Base-by-base conservation (phyloP, 495 filamentous ascomycete species). In the Tuber microsphaerosporum region DNA sequence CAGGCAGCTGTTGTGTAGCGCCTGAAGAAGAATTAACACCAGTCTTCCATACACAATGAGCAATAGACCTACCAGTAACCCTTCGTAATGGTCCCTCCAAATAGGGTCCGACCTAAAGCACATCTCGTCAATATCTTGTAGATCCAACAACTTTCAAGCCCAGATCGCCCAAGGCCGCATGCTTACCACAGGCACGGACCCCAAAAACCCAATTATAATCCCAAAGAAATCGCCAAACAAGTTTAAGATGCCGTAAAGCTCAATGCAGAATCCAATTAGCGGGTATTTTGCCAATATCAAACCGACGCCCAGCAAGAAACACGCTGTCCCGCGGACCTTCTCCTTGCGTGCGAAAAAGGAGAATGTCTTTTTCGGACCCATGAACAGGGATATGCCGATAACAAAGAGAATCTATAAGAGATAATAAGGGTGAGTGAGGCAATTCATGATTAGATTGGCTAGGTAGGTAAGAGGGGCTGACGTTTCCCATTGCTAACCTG, bases 201-300 rank as follows among this genome's bases (percentile, higher is more conserved):
- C 89, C 39, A 92, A 91, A 83, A 98, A 97, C 73, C 92, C 89
- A 0, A 90, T 91, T 75, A 97, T 93, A 20, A 94, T 97, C n/a
- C 92, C 89, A 56, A 97, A 88, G 84, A 97, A 97, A 83, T 99
- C 95, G 34, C 94, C 94, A 86, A 99, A 99, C 69, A 99, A 86
- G 42, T 97, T 89, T 79, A 97, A 88, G 48, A 98, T 92, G 42
- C 95, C 95, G 84, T 97, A 98, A 12, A 94, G 85, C 85, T 99
- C 95, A 76, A 97, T 89, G 56, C 91, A 75, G 84, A 99, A 98
- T 45, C 95, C 95, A 72, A 93, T 88, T 31, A 98, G 84, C 1
- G 95, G 89, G 93, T 94, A 99, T 61, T 92, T 88, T 76, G 97
- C 80, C 20, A 98, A 86, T 82, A 99, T 98, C 72, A 97, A 88